Conservation (phyloP, 371 early-diverging fungal species). For the Chytridium lagenaria region DNA sequence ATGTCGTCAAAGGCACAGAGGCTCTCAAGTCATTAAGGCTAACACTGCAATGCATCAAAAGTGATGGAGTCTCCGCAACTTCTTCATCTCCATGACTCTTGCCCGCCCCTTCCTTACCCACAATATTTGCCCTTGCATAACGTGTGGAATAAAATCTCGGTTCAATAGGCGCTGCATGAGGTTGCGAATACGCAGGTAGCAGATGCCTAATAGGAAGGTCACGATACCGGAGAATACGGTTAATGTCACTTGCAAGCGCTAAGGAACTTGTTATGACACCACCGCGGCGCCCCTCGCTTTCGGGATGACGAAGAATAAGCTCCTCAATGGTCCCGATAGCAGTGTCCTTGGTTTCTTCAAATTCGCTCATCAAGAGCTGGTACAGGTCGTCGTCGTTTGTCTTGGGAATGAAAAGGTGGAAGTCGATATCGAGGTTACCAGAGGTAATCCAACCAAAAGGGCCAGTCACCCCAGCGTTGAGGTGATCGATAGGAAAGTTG, state of each 20-base stretch:
- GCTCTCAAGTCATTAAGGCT: slow-evolving; percentile 90
- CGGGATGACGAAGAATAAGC: slow-evolving; percentile 43
- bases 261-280: neutral
- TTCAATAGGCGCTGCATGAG: neutral
- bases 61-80: slow-evolving; percentile 2
- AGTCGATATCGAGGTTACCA: slow-evolving; percentile 82
- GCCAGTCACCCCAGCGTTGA: slow-evolving; percentile 84
- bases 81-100: neutral
- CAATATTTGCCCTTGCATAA: neutral
- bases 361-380: slow-evolving; percentile 47
- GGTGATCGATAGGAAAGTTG: slow-evolving; percentile 88
- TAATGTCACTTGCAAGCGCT: neutral
- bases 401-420: slow-evolving; percentile 53
- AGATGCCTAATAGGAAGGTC: neutral
- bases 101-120: neutral
- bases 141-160: slow-evolving; percentile 8
- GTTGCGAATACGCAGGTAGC: neutral
- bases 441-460: slow-evolving; percentile 95
- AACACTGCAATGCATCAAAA: slow-evolving; percentile 64
- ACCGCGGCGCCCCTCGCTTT: slow-evolving; percentile 11
- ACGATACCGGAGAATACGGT: neutral
- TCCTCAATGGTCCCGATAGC: slow-evolving; percentile 82
- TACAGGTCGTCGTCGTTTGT: slow-evolving; percentile 40
- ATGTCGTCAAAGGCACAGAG: slow-evolving; percentile 77
- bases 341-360: slow-evolving; percentile 75